phyloP scores from a whole-genome alignment of 257 asterid genomes.

The Nicotiana sylvestris region DNA sequence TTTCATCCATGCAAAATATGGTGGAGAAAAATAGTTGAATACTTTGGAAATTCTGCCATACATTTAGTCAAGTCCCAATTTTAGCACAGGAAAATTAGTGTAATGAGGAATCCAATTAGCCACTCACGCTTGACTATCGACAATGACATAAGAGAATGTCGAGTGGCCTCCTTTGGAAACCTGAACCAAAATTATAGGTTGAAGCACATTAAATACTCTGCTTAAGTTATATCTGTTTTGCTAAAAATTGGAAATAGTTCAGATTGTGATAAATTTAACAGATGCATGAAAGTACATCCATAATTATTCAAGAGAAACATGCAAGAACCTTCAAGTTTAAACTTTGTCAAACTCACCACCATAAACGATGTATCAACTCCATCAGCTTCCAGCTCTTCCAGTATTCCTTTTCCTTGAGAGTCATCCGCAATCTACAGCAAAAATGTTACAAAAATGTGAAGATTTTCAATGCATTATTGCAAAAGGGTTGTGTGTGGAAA shows the following conservation, averaged over 20 bases:
- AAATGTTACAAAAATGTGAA: background rate
- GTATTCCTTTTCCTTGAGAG: slow-evolving; percentile 78
- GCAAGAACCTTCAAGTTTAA: background rate
- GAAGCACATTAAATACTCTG: background rate
- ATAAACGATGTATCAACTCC: slow-evolving; percentile 79
- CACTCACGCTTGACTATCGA: slow-evolving; percentile 83
- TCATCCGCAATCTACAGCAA: slow-evolving; percentile 77
- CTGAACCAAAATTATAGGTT: slow-evolving; percentile 26
- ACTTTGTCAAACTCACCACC: slow-evolving; percentile 40
- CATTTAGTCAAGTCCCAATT: background rate
- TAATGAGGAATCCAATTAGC: background rate
- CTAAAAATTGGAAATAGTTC: background rate
- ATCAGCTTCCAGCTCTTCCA: slow-evolving; percentile 81
- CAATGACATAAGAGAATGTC: slow-evolving; percentile 86
- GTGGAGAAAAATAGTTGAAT: background rate
- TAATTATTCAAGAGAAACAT: background rate
- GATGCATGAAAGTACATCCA: background rate
- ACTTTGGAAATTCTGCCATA: background rate
- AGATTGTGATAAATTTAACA: background rate
- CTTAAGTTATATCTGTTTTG: background rate
- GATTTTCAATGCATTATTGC: background rate
- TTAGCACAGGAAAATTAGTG: background rate
- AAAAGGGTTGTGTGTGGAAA: background rate
- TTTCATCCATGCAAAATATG: background rate
- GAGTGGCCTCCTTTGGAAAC: slow-evolving; percentile 91